Conservation (phyloP, 441 rosid genomes). For the Pelargonium myrrhifolium region DNA sequence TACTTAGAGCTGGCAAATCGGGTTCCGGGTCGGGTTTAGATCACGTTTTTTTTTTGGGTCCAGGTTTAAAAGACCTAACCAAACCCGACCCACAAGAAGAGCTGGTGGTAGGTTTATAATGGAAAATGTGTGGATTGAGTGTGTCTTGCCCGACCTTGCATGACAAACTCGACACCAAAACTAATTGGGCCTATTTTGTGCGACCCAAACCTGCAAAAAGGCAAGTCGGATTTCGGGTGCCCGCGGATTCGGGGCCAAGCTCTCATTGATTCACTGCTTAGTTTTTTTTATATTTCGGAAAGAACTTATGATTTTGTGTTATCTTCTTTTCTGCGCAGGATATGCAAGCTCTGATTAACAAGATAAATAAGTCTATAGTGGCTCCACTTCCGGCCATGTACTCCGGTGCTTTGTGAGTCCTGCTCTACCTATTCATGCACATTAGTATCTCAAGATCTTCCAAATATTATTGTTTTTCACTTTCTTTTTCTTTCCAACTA, state of each 20-base stretch:
- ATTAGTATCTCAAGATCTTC: not conserved
- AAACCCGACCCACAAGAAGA: too few species aligned
- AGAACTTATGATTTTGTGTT: not conserved
- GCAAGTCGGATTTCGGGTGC: too few species aligned
- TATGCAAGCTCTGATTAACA: constrained; percentile 96
- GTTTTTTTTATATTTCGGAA: not conserved
- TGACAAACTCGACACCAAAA: too few species aligned
- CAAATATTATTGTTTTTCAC: not conserved
- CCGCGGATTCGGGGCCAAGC: not conserved
- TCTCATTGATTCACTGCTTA: not conserved
- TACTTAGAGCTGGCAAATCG: too few species aligned
- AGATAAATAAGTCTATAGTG: constrained; percentile 89
- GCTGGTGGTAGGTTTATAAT: too few species aligned
- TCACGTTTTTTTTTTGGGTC: too few species aligned
- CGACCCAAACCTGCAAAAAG: too few species aligned
- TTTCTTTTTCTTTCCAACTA: not conserved
- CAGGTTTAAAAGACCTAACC: too few species aligned
- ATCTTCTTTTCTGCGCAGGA: constrained; percentile 47
- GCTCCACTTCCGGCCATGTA: constrained; percentile 93
- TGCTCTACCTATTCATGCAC: not conserved
- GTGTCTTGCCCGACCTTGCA: too few species aligned
- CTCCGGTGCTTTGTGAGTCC: constrained; percentile 63
- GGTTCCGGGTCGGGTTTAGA: too few species aligned
- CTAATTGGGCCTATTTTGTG: too few species aligned
- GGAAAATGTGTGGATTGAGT: too few species aligned